phyloP scores from a whole-genome alignment of 345 rosid genomes.

The Xanthoceras sorbifolium region DNA sequence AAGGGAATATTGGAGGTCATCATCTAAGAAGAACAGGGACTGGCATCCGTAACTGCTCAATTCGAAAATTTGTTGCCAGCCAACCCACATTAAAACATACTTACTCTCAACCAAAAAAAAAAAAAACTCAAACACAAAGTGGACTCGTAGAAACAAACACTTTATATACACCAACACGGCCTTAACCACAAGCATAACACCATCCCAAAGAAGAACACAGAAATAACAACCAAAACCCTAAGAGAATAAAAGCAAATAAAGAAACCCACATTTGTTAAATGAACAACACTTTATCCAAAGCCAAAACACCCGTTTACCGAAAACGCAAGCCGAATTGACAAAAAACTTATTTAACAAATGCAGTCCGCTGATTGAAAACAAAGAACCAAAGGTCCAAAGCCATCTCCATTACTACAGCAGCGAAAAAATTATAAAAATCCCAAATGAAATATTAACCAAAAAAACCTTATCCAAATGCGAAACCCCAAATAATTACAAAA shows the following conservation, averaged over 20 bases:
- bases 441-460: neutral
- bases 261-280: neutral
- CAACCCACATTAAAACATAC: neutral
- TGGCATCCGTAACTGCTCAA: neutral
- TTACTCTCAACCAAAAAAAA: neutral
- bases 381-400: neutral
- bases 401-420: neutral
- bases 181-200: slow-evolving; percentile 12
- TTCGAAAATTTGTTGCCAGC: neutral
- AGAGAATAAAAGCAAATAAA: neutral
- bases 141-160: neutral
- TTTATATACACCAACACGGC: neutral
- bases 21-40: neutral
- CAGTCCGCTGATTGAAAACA: too few species aligned
- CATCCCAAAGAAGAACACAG: neutral
- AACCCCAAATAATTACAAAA: neutral
- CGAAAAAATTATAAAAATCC: neutral
- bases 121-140: neutral
- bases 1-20: neutral
- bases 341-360: too few species aligned
- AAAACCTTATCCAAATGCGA: slow-evolving; percentile 21
- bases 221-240: neutral
- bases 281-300: neutral
- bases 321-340: neutral
- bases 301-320: neutral